These are phyloP conservation scores for Gaultheria prostrata DNA, from an alignment of 148 eudicot species.

Conservation along the genomic window DNA sequence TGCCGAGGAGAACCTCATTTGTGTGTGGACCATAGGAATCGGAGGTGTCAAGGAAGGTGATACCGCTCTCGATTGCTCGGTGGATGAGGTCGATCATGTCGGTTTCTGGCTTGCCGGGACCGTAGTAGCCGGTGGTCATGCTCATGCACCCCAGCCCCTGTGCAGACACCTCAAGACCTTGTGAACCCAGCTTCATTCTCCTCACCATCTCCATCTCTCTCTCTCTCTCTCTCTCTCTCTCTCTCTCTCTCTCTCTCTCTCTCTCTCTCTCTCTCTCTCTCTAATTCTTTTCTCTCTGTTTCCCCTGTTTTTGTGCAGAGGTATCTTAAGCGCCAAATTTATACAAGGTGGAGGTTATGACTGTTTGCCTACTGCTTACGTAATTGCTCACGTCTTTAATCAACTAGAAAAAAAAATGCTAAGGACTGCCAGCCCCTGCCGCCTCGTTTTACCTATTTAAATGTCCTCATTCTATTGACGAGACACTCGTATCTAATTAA, in stretches of 20 bases:
- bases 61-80: background rate
- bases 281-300: no score
- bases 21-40: background rate
- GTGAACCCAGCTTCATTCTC: background rate
- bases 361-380: background rate
- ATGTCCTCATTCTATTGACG: no score
- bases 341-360: background rate
- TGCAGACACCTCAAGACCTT: background rate
- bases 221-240: background rate
- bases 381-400: background rate
- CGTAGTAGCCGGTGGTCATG: background rate
- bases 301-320: background rate
- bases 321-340: background rate
- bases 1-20: background rate
- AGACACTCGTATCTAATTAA: no score
- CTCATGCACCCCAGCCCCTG: background rate
- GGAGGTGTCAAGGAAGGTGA: background rate
- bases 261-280: no score
- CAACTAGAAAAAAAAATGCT: background rate
- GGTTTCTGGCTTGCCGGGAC: background rate
- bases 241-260: background rate
- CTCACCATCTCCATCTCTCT: background rate
- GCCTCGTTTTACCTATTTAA: no score
- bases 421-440: background rate
- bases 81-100: background rate